Percentiles rank a stretch among this genome's conserved stretches.
Evolutionary conservation across 1,284 basidiomycete genomes (phyloP).

Genomic region (Polyporus tsugae): DNA sequence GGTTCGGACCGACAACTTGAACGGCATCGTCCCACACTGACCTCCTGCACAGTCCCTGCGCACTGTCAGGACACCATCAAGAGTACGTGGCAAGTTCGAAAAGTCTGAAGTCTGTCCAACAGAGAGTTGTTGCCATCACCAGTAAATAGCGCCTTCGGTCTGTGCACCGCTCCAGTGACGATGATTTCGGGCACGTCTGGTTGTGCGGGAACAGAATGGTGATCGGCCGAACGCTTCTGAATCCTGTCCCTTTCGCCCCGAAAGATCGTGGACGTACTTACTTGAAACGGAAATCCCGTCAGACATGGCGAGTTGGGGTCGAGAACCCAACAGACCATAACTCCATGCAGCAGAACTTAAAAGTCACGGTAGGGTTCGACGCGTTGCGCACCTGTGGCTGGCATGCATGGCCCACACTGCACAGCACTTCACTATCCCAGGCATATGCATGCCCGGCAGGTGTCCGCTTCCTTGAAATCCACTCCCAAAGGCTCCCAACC

Average conservation of each 20-base stretch:
- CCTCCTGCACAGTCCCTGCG: background rate
- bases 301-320: background rate
- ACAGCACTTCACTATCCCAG: background rate
- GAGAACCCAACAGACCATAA: background rate
- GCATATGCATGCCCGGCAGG: too few species aligned
- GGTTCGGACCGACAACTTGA: background rate
- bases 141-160: background rate
- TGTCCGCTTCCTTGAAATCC: background rate
- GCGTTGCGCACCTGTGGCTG: background rate
- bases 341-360: background rate
- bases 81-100: background rate
- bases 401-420: background rate
- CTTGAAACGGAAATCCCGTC: background rate
- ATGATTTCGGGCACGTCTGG: constrained; percentile 10
- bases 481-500: background rate
- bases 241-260: background rate
- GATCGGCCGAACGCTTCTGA: constrained; percentile 4
- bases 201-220: background rate
- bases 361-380: background rate
- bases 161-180: constrained; percentile 5
- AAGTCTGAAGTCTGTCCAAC: background rate
- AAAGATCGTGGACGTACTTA: background rate
- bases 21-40: background rate
- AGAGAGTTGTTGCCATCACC: constrained; percentile 2
- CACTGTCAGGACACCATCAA: background rate